Conservation (phyloP, 352 stramenopile genomes). For the Phytophthora citrophthora region DNA sequence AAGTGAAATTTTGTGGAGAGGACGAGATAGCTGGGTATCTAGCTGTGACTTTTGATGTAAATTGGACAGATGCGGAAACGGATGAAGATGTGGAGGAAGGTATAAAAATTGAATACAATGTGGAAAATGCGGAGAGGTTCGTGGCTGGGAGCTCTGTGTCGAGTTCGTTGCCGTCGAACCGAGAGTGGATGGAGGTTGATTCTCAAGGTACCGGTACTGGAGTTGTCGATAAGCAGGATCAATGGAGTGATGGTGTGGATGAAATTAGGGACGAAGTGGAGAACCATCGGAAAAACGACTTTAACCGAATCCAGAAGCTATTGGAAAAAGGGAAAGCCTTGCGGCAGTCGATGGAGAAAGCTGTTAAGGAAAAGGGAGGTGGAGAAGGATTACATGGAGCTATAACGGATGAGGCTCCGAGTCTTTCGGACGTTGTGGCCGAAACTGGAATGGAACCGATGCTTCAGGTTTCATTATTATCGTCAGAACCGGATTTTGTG, state of each 20-base stretch:
- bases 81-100: background rate
- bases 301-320: slow-evolving; percentile 32
- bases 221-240: background rate
- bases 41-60: slow-evolving; percentile 32
- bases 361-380: slow-evolving; percentile 20
- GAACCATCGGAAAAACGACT: background rate
- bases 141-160: too few species aligned
- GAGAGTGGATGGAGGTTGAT: too few species aligned
- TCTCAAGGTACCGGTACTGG: background rate
- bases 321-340: slow-evolving; percentile 55
- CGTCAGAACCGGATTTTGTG: too few species aligned
- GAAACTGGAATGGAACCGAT: too few species aligned
- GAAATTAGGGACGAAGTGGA: background rate
- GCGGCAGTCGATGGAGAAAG: slow-evolving; percentile 53
- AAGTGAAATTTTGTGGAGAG: slow-evolving; percentile 31
- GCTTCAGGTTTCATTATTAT: too few species aligned
- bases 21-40: slow-evolving; percentile 39
- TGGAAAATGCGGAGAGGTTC: too few species aligned
- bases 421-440: too few species aligned
- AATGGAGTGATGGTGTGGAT: background rate
- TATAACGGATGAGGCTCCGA: background rate
- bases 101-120: too few species aligned
- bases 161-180: too few species aligned
- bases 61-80: slow-evolving; percentile 16
- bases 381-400: background rate